Evolutionary conservation across 768 basidiomycete species (phyloP).

Genomic region (Lentinula boryana): DNA sequence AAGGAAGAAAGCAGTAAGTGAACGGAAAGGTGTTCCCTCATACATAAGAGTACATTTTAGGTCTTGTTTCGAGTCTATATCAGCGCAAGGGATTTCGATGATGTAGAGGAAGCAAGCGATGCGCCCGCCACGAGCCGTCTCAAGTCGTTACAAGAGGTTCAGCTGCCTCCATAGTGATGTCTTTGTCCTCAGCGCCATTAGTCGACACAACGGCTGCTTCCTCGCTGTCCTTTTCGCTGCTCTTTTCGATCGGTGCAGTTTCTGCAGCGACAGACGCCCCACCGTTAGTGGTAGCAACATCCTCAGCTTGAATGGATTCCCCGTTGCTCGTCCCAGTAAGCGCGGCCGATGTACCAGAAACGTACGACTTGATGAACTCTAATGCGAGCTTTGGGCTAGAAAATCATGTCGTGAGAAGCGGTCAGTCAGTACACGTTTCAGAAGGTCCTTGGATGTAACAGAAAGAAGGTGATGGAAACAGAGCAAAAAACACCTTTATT

Average conservation of each 20-base stretch:
- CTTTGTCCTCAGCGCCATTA: background rate
- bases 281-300: background rate
- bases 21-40: background rate
- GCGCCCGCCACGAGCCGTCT: background rate
- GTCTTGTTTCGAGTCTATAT: background rate
- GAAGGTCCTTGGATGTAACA: background rate
- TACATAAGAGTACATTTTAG: background rate
- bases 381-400: slow-evolving; percentile 57
- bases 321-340: background rate
- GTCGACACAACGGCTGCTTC: background rate
- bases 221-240: background rate
- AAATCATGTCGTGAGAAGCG: background rate
- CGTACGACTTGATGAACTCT: slow-evolving; percentile 54
- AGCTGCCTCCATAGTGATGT: background rate
- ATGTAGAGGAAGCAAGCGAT: too few species aligned
- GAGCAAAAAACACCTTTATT: too few species aligned
- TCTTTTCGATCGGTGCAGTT: background rate
- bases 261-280: background rate
- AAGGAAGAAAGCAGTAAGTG: background rate
- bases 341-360: background rate
- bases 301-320: background rate
- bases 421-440: background rate
- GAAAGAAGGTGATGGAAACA: background rate
- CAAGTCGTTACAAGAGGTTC: too few species aligned
- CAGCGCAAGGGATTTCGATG: background rate